Conservation (phyloP, 2,329 filamentous ascomycete genomes). For the Penicillium crustosum region DNA sequence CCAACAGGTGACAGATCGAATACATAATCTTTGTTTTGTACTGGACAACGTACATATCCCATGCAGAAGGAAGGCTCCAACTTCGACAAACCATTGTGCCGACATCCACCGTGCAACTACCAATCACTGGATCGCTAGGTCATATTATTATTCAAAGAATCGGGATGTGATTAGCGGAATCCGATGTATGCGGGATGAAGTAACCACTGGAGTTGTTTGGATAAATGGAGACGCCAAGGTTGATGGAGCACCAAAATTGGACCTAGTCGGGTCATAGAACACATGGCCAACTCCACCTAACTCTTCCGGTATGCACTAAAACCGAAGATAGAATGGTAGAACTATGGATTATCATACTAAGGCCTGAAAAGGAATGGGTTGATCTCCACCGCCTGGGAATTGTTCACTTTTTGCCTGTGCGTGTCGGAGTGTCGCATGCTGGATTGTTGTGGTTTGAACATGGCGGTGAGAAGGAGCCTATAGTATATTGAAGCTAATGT, state of each 20-base stretch:
- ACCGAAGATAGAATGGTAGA: conserved; percentile 24
- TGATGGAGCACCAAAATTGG: conserved; percentile 5
- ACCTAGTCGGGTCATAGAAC: conserved; percentile 21
- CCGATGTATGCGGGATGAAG: conserved; percentile 8
- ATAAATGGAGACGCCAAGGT: conserved; percentile 2
- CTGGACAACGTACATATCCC: background rate
- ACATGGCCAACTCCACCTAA: conserved; percentile 21
- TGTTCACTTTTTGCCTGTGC: conserved; percentile 8
- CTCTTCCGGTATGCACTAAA: conserved; percentile 22
- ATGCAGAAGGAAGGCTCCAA: background rate
- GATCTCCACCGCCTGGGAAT: conserved; percentile 8
- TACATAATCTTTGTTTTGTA: conserved; percentile 2
- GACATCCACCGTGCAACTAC: conserved; percentile 3
- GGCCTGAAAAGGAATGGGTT: conserved; percentile 10
- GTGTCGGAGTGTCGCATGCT: conserved; percentile 9
- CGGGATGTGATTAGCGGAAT: conserved; percentile 14
- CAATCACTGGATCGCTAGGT: conserved; percentile 18
- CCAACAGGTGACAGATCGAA: conserved; percentile 22
- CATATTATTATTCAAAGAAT: conserved; percentile 15
- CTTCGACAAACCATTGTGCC: background rate
- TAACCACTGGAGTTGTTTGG: conserved; percentile 5
- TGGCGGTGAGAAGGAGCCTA: background rate
- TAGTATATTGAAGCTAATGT: background rate
- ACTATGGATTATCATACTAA: conserved; percentile 14
- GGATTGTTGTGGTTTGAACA: background rate